Evolutionary conservation across 2,329 filamentous ascomycete species (phyloP).

Genomic region (Beauveria medogensis): DNA sequence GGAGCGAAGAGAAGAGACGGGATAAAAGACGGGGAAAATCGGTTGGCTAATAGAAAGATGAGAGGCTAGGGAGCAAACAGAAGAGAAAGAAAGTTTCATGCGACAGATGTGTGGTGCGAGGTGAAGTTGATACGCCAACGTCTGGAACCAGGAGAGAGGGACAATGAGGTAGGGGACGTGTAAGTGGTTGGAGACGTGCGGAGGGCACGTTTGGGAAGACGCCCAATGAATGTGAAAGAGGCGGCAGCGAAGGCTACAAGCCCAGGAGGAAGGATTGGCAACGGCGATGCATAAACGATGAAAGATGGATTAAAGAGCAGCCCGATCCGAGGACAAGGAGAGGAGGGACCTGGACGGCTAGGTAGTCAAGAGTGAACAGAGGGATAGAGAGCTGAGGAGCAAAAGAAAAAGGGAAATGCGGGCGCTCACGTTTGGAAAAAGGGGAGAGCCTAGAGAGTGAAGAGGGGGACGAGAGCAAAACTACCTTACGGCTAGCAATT

Average conservation of each 20-base stretch:
- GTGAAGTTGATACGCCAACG: constrained; percentile 3
- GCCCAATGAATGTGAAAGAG: not conserved
- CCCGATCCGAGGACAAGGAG: not conserved
- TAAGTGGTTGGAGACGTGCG: constrained; percentile 10
- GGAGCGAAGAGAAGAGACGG: not conserved
- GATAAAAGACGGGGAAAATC: not conserved
- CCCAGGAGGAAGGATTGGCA: not conserved
- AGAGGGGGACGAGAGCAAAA: not conserved
- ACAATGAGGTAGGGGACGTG: not conserved
- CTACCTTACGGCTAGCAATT: no score
- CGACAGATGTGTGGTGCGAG: not conserved
- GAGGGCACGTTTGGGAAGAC: not conserved
- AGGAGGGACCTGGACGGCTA: not conserved
- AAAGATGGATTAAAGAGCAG: not conserved
- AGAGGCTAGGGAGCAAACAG: not conserved
- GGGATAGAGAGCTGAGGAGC: not conserved
- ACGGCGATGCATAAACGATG: not conserved
- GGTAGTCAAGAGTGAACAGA: not conserved
- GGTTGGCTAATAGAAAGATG: not conserved
- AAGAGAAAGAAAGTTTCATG: not conserved
- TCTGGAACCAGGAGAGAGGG: constrained; percentile 3
- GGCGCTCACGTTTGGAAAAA: not conserved
- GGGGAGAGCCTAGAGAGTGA: not conserved
- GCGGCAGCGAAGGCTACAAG: not conserved
- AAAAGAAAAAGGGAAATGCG: constrained; percentile 8